Conservation (phyloP, 495 filamentous ascomycete genomes). For the Aspergillus carlsbadensis region DNA sequence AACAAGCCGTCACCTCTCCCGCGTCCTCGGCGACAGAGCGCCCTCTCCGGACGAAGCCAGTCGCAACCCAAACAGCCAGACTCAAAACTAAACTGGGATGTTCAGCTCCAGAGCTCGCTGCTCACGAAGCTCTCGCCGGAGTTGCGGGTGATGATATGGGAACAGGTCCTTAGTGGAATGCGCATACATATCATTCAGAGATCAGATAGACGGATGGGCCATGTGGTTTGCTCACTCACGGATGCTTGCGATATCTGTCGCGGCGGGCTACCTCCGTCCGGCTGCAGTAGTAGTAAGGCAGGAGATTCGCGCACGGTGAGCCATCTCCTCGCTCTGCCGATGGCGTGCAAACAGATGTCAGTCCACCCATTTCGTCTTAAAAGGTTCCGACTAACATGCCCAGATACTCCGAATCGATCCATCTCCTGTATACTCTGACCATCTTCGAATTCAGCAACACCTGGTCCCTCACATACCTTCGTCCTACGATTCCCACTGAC, state of each 20-base stretch:
- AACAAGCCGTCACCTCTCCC: constrained; percentile 38
- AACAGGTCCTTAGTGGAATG: constrained; percentile 31
- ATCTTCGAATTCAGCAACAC: constrained; percentile 49
- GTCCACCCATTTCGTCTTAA: background rate
- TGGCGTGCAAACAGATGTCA: constrained; percentile 35
- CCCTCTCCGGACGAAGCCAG: constrained; percentile 5
- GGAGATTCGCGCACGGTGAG: background rate
- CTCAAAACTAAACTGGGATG: constrained; percentile 9
- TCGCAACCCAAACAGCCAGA: constrained; percentile 13
- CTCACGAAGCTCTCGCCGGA: constrained; percentile 45
- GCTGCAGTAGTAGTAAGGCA: constrained; percentile 11
- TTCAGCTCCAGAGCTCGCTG: constrained; percentile 33
- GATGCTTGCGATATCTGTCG: constrained; percentile 39
- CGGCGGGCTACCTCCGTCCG: constrained; percentile 25
- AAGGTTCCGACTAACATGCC: background rate
- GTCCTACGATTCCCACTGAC: constrained; percentile 34
- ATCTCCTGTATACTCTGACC: constrained; percentile 39
- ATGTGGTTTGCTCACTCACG: constrained; percentile 34
- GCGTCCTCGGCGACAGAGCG: constrained; percentile 17
- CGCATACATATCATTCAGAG: constrained; percentile 46
- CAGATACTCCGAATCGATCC: constrained; percentile 42
- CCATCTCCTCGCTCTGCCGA: constrained; percentile 22
- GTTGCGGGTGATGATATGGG: constrained; percentile 49
- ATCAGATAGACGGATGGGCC: constrained; percentile 31
- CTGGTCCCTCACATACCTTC: constrained; percentile 46